Conservation (phyloP, 2,329 filamentous ascomycete species). For the Xylariaceae sp. region DNA sequence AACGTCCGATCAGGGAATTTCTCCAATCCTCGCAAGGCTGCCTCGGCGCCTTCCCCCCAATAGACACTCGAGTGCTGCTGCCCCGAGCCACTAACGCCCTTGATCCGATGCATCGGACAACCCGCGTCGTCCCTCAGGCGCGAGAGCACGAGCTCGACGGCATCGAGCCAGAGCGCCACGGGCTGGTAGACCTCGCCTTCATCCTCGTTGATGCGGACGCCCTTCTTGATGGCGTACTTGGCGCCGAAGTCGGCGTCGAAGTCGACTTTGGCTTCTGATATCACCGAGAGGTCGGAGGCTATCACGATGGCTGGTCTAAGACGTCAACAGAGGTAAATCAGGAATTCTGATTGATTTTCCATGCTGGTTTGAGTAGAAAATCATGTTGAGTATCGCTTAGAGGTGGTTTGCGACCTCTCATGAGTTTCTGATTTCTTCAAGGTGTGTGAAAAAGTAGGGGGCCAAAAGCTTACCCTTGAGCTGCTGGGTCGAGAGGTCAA, state of each 20-base stretch:
- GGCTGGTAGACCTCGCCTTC: conserved; percentile 91
- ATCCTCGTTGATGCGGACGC: conserved; percentile 74
- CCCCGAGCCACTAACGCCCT: conserved; percentile 83
- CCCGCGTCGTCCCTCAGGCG: conserved; percentile 66
- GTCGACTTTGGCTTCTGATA: conserved; percentile 85
- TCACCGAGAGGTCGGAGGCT: conserved; percentile 73
- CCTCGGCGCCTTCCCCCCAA: conserved; percentile 71
- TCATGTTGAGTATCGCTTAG: no score
- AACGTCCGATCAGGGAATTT: conserved; percentile 56
- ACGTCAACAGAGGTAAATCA: no score
- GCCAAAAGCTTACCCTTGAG: conserved; percentile 64
- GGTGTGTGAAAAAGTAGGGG: not conserved
- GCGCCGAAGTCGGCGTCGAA: conserved; percentile 78
- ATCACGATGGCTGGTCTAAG: conserved; percentile 89
- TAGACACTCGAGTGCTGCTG: conserved; percentile 98
- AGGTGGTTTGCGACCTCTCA: no score
- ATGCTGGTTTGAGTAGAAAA: conserved; percentile 15
- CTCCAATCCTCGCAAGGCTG: conserved; percentile 58
- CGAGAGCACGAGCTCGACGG: conserved; percentile 77
- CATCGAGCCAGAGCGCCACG: conserved; percentile 91
- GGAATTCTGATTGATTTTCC: not conserved
- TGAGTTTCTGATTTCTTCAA: not conserved
- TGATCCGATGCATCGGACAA: conserved; percentile 69
- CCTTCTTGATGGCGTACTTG: conserved; percentile 79
- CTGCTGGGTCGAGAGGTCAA: conserved; percentile 96